A percentile compares a stretch with the other conserved stretches of the same genome.
Conservation (phyloP, 75 land plant genomes). For the Sequoiadendron giganteum region DNA sequence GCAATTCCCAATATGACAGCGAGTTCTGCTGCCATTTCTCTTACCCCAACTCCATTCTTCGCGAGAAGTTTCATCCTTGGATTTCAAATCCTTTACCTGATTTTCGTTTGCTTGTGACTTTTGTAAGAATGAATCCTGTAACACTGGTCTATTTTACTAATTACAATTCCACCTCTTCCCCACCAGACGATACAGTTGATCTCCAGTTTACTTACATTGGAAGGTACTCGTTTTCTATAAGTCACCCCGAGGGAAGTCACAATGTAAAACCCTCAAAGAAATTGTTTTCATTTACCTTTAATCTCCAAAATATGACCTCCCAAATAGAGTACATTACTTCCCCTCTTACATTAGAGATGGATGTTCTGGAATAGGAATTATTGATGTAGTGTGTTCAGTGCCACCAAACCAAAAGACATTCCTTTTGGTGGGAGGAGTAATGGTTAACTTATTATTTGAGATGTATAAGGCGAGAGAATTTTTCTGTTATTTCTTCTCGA, state of each 20-base stretch:
- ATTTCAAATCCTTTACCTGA: background rate
- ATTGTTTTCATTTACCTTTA: background rate
- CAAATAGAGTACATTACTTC: too few species aligned
- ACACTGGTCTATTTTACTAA: background rate
- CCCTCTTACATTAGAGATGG: too few species aligned
- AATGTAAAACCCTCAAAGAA: background rate
- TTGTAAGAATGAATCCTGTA: background rate
- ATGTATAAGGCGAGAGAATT: background rate
- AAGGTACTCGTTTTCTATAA: too few species aligned
- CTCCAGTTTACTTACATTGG: background rate
- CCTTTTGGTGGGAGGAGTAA: background rate
- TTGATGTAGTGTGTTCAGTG: background rate
- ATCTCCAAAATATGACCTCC: too few species aligned
- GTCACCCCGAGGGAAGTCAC: background rate
- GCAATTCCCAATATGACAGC: background rate
- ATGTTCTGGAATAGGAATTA: background rate
- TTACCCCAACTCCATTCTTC: background rate
- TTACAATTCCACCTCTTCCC: background rate
- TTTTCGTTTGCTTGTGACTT: background rate
- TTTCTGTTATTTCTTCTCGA: background rate
- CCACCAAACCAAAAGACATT: background rate
- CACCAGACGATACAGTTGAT: background rate
- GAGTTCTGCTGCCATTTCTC: background rate
- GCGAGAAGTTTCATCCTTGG: background rate
- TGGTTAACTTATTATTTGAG: background rate